Percentiles rank a stretch among this genome's conserved stretches.
Conservation (phyloP, 176 grass and related monocot species). For the Pontederia paniculata region DNA sequence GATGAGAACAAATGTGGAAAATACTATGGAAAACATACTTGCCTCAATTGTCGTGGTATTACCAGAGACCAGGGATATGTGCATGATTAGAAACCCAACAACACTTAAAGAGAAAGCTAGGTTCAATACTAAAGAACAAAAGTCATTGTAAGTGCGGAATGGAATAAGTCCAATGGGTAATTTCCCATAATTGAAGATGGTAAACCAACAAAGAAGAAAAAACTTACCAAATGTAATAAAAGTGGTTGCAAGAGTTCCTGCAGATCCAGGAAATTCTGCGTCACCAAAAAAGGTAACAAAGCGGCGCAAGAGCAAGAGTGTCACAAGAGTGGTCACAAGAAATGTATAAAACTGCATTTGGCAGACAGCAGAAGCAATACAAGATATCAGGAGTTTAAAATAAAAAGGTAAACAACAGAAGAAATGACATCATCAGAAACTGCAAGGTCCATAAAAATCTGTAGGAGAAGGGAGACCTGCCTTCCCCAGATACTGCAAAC, state of each 20-base stretch:
- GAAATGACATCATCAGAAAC: too few relatives aligned
- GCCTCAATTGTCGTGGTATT: conserved; percentile 86
- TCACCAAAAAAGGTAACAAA: conserved; percentile 90
- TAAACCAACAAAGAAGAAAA: conserved; percentile 10
- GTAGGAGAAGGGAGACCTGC: too few relatives aligned
- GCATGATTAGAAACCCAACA: conserved; percentile 94
- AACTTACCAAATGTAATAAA: conserved; percentile 84
- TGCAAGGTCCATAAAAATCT: too few relatives aligned
- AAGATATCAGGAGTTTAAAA: conserved; percentile 2
- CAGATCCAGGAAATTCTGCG: conserved; percentile 50
- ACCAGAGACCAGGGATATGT: conserved; percentile 73
- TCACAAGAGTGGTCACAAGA: conserved; percentile 70
- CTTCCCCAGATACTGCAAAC: too few relatives aligned
- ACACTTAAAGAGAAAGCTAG: conserved; percentile 79
- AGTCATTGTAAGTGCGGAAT: neutral
- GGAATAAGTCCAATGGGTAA: neutral
- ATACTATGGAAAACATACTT: conserved; percentile 26
- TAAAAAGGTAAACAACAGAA: neutral
- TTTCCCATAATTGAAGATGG: neutral
- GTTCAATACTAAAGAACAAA: conserved; percentile 65
- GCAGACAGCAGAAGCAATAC: conserved; percentile 11
- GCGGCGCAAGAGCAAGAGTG: conserved; percentile 58
- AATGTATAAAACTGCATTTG: conserved; percentile 84
- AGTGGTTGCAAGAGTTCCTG: conserved; percentile 73
- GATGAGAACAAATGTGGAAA: neutral